Conservation (phyloP, 352 stramenopile genomes). For the Phytophthora foliorum region DNA sequence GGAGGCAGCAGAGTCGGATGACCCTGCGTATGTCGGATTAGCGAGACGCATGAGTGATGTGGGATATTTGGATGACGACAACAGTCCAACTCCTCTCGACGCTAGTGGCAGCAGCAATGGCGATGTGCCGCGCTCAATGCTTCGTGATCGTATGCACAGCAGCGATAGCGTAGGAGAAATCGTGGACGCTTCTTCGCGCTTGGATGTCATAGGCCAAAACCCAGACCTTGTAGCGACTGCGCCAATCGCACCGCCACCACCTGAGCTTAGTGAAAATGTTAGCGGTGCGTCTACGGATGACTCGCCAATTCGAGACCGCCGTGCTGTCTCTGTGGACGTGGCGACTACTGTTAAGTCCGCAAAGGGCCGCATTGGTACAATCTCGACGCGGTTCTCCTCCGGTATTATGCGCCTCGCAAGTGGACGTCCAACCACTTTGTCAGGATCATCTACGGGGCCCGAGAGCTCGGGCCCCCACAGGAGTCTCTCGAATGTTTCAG, state of each 20-base stretch:
- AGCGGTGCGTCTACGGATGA: conserved; percentile 15
- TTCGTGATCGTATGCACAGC: conserved; percentile 49
- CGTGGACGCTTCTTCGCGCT: conserved; percentile 34
- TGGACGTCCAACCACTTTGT: conserved; percentile 34
- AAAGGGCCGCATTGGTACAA: conserved; percentile 73
- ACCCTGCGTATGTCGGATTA: conserved; percentile 42
- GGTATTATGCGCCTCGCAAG: conserved; percentile 67
- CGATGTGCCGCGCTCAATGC: conserved; percentile 32
- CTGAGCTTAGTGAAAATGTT: conserved; percentile 22
- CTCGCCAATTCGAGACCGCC: conserved; percentile 31
- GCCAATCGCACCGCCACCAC: conserved; percentile 29
- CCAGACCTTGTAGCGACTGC: conserved; percentile 32
- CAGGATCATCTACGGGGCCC: conserved; percentile 23
- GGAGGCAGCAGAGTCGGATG: conserved; percentile 34
- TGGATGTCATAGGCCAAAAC: conserved; percentile 32
- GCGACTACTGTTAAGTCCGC: conserved; percentile 68
- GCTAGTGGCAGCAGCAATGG: conserved; percentile 20
- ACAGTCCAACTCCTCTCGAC: conserved; percentile 24
- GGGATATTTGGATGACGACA: conserved; percentile 52
- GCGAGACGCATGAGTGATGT: conserved; percentile 42
- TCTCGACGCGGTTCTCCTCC: conserved; percentile 80
- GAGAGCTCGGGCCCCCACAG: conserved; percentile 23
- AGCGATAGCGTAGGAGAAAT: conserved; percentile 50
- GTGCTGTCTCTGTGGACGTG: conserved; percentile 56
- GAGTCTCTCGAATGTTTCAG: conserved; percentile 44